Evolutionary conservation across 495 filamentous ascomycete genomes (phyloP), one percentile per base, ranked within the genome.

Genomic region (Amphirosellinia nigrospora): DNA sequence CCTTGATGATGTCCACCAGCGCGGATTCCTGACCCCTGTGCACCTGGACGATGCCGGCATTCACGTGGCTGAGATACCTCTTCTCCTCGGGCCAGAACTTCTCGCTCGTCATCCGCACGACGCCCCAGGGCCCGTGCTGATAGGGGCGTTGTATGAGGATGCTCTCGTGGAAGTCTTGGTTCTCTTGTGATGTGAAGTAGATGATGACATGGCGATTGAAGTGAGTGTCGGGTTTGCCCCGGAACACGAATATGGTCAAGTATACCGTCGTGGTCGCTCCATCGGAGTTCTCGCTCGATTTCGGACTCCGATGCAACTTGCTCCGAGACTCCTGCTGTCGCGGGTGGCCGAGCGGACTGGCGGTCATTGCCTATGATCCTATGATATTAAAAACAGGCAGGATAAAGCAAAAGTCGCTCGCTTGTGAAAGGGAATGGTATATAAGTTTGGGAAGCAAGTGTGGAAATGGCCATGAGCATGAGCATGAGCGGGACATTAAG

Each of bases 171-270:
- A 58, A 58, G 55, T 58, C 16, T n/a, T 3, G 55, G 8, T 34
- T 36, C 19, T 58, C 55, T 34, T n/a, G 55, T 5, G 55, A 58
- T 28, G 55, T 36, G 55, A 58, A 58, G 30, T 58, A 58, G 32
- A 58, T 36, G 55, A 58, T 58, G 32, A 58, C 55, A 58, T 58
- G 55, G 55, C 55, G 55, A 36, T 58, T 58, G 55, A 34, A 58
- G 19, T 58, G 55, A 36, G 55, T 58, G 55, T 58, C 55, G 6
- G 55, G 55, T 8, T 58, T 58, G 1, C 55, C 55, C 16, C 55
- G 55, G 9, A 58, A 58, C 5, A 58, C 55, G 55, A 58, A 58
- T 34, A 58, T 58, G n/a, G 55, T 58, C 8, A 58, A 21, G 7
- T 58, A 58, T 13, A 58, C 55, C 30, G 55, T 58, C 6, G 55